These are phyloP conservation scores for Neonectria punicea DNA, from an alignment of 2,329 filamentous ascomycete genomes.

Conservation along the genomic window DNA sequence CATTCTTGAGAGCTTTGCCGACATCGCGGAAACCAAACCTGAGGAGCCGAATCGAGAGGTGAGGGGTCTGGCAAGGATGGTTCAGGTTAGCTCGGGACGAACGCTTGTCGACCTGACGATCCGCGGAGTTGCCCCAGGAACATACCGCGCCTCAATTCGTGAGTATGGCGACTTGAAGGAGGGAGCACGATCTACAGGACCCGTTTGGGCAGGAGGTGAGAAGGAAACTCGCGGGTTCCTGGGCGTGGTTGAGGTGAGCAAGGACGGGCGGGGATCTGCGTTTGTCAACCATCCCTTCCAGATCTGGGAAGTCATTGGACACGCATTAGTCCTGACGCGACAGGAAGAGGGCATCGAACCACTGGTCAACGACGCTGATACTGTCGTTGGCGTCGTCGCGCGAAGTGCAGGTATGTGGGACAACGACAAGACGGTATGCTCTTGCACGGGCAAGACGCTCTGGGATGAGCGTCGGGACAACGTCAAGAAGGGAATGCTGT, in stretches of 20 bases:
- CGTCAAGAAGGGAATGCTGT: slow-evolving; percentile 90
- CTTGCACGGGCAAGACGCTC: slow-evolving; percentile 95
- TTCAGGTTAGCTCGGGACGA: slow-evolving; percentile 81
- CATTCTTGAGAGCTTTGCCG: slow-evolving; percentile 88
- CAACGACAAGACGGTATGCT: slow-evolving; percentile 98
- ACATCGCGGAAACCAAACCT: slow-evolving; percentile 58
- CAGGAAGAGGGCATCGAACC: slow-evolving; percentile 64
- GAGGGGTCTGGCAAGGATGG: slow-evolving; percentile 89
- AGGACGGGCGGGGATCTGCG: slow-evolving; percentile 78
- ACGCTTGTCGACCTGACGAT: slow-evolving; percentile 91
- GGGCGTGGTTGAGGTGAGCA: slow-evolving; percentile 79
- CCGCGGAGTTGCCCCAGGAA: slow-evolving; percentile 82
- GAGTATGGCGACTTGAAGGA: slow-evolving; percentile 87
- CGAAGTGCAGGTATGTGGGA: slow-evolving; percentile 98
- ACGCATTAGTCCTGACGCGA: slow-evolving; percentile 85
- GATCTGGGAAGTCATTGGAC: slow-evolving; percentile 96
- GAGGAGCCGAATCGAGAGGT: slow-evolving; percentile 67
- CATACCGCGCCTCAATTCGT: slow-evolving; percentile 85
- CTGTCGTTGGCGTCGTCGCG: slow-evolving; percentile 92
- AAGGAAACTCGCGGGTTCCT: slow-evolving; percentile 65
- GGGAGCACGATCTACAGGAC: slow-evolving; percentile 84
- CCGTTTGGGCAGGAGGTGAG: slow-evolving; percentile 75
- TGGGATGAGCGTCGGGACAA: slow-evolving; percentile 97
- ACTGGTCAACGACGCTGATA: slow-evolving; percentile 81
- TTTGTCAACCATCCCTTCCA: slow-evolving; percentile 86